Conservation (phyloP, 2,329 filamentous ascomycete species). For the Pseudocercospora fijiensis region DNA sequence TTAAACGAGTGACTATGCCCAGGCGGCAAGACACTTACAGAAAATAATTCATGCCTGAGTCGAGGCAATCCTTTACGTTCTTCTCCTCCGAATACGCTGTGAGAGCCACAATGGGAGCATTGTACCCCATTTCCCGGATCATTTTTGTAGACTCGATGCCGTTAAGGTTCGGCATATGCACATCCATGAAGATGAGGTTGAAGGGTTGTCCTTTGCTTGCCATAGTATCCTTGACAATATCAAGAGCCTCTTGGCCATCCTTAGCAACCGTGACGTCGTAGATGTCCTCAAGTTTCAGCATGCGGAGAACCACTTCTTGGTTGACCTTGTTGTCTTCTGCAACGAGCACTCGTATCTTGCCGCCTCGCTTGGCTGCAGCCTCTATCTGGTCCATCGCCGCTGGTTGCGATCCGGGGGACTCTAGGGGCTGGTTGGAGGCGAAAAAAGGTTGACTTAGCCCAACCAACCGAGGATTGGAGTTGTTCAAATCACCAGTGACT, state of each 20-base stretch:
- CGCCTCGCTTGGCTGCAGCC: slow-evolving; percentile 56
- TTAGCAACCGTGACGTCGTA: slow-evolving; percentile 80
- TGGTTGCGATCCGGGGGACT: slow-evolving; percentile 60
- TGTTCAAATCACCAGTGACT: slow-evolving; percentile 44
- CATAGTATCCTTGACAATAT: slow-evolving; percentile 81
- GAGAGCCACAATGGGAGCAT: slow-evolving; percentile 85
- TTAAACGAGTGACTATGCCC: background rate
- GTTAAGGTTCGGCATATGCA: slow-evolving; percentile 64
- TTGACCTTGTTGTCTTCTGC: slow-evolving; percentile 74
- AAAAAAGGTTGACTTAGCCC: slow-evolving; percentile 85
- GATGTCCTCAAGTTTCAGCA: slow-evolving; percentile 74
- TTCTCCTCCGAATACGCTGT: slow-evolving; percentile 89
- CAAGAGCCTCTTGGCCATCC: slow-evolving; percentile 70
- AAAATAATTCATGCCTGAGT: slow-evolving; percentile 91
- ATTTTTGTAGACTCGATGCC: slow-evolving; percentile 81
- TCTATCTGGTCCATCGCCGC: slow-evolving; percentile 65
- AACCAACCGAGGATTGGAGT: slow-evolving; percentile 73
- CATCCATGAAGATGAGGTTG: slow-evolving; percentile 74
- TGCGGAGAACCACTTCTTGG: slow-evolving; percentile 60
- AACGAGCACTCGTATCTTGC: slow-evolving; percentile 76
- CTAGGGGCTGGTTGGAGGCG: slow-evolving; percentile 48
- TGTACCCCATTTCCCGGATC: slow-evolving; percentile 84
- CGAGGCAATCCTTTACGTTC: slow-evolving; percentile 65
- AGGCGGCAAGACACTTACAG: slow-evolving; percentile 45
- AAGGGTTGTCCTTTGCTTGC: slow-evolving; percentile 61